These are phyloP conservation scores for Penicillium robsamsonii DNA, from an alignment of 495 filamentous ascomycete species.

Conservation along the genomic window DNA sequence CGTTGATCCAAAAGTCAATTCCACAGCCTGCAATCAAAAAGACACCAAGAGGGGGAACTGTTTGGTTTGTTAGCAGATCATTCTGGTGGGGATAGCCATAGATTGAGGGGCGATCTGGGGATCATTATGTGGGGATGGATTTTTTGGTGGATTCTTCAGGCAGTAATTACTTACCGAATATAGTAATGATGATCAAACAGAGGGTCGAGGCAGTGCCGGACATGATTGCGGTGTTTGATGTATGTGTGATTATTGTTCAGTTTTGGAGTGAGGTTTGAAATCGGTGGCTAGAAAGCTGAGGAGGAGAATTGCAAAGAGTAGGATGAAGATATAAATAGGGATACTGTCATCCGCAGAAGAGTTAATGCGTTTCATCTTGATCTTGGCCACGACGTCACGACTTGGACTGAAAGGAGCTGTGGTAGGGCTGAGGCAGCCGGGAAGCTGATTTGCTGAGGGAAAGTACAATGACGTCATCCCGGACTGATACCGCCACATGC, in stretches of 20 bases:
- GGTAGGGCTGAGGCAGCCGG: slow-evolving; percentile 11
- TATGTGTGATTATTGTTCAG: neutral
- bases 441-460: slow-evolving; percentile 1
- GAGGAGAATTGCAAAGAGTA: slow-evolving; percentile 28
- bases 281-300: slow-evolving; percentile 34
- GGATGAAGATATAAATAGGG: slow-evolving; percentile 36
- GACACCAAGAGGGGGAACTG: slow-evolving; percentile 65
- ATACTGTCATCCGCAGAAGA: slow-evolving; percentile 28
- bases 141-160: neutral
- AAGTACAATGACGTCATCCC: slow-evolving; percentile 2
- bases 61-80: slow-evolving; percentile 14
- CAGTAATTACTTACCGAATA: slow-evolving; percentile 51
- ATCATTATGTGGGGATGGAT: neutral
- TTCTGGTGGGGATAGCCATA: neutral
- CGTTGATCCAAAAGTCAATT: slow-evolving; percentile 64
- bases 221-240: slow-evolving; percentile 25
- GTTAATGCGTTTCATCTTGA: slow-evolving; percentile 33
- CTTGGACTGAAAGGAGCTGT: slow-evolving; percentile 4
- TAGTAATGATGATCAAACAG: slow-evolving; percentile 55
- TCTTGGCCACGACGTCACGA: slow-evolving; percentile 23
- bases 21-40: slow-evolving; percentile 62
- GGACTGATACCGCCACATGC: slow-evolving; percentile 1
- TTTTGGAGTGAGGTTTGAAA: slow-evolving; percentile 11
- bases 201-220: slow-evolving; percentile 38
- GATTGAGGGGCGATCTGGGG: neutral